Conservation (phyloP, 2,329 filamentous ascomycete species). For the Arachnopeziza araneosa region DNA sequence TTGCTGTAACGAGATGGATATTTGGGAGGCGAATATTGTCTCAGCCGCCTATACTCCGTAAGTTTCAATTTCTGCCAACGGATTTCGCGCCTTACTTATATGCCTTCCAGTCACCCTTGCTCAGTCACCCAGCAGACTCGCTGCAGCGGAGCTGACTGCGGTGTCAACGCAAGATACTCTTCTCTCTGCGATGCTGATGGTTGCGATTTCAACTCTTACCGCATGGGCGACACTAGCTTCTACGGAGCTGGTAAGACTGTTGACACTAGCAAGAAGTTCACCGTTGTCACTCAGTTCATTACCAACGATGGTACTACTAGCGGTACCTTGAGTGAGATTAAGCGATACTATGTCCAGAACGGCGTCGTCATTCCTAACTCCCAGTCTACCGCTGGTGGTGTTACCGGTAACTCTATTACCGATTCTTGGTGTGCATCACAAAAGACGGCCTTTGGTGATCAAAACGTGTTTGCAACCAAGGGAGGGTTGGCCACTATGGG, state of each 20-base stretch:
- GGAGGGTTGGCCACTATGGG: constrained; percentile 54
- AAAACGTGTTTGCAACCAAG: constrained; percentile 45
- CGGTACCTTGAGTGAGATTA: constrained; percentile 48
- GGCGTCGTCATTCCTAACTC: constrained; percentile 48
- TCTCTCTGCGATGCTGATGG: constrained; percentile 56
- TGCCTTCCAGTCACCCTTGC: constrained; percentile 42
- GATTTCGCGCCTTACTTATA: not conserved
- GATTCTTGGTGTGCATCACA: constrained; percentile 51
- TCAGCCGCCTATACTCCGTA: constrained; percentile 51
- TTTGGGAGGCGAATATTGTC: constrained; percentile 59
- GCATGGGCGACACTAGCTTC: constrained; percentile 51
- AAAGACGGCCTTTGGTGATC: constrained; percentile 51
- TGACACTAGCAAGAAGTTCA: constrained; percentile 47
- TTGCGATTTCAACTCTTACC: constrained; percentile 58
- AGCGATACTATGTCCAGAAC: constrained; percentile 52
- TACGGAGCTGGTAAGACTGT: constrained; percentile 48
- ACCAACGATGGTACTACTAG: constrained; percentile 43
- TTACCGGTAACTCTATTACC: constrained; percentile 49
- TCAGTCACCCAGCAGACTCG: constrained; percentile 37
- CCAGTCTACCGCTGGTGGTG: constrained; percentile 38
- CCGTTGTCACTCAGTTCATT: constrained; percentile 56
- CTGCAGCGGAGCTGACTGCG: constrained; percentile 40
- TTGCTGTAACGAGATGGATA: constrained; percentile 65
- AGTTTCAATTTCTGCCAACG: not conserved
- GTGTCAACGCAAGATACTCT: constrained; percentile 43